Base-by-base conservation (phyloP, 108 stramenopile species). In the Tribonema minus region DNA sequence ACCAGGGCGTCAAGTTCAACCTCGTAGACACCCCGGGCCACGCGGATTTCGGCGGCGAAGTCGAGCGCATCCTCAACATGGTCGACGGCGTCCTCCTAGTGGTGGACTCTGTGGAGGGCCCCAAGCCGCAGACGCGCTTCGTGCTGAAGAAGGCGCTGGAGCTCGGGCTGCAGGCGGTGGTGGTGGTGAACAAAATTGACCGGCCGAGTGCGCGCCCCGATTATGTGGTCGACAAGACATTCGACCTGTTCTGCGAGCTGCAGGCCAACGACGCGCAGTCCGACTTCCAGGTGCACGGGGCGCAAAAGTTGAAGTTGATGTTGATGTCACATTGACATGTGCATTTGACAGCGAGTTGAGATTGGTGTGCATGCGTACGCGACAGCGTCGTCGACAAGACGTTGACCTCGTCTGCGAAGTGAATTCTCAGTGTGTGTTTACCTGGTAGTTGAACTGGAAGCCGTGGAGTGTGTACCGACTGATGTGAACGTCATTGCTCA, bases 131-230 rank as follows among this genome's bases (percentile, higher is more conserved):
- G 87, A 98, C 96, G 30, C 86, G 96, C 6, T 97, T 96, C 76
- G 97, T 99, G 25, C 81, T 99, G 59, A 93, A 94, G 86, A 97
- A 99, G 91, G 98, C 98, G 1, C 88, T 98, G 54, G 74, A 86
- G 70, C 87, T 90, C 40, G 95, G 94, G 27, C 88, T 97, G 85
- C 86, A 91, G 76, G 95, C 94, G 0, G 71, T 99, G 25, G 94
- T 98, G 37, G 97, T 99, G 37, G 92, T 99, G 64, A 99, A 98
- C 91, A 99, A 99, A 88, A 94, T 97, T 77, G 97, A 99, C 85
- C 95, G 96, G 29, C 95, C 94, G 29, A 86, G 94, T 2, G 96
- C 96, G 0, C 88, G 96, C 28, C 95, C 95, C 23, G 96, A 95
- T 9, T 96, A 97, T 64, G 98, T 98, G 30, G 92, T 96, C 36